Evolutionary conservation across 805 yeast genomes (phyloP).

Genomic region (Maudiozyma serrabonitensis): DNA sequence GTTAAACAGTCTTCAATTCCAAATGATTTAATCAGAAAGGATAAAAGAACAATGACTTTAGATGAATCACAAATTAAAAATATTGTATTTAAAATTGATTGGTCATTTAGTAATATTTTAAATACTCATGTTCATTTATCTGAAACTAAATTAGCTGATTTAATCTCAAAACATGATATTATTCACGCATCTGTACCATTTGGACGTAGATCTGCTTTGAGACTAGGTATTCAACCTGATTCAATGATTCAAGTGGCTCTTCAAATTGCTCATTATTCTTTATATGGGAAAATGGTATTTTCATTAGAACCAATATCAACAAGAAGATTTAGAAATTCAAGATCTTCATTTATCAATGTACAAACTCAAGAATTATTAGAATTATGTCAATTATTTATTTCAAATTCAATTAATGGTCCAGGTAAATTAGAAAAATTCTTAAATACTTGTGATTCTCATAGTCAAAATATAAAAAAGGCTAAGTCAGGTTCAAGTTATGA

Average conservation of each 20-base stretch:
- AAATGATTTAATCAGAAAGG: conserved; percentile 7
- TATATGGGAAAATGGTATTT: conserved; percentile 82
- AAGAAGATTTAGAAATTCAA: conserved; percentile 53
- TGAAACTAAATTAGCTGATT: conserved; percentile 79
- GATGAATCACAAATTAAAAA: conserved; percentile 3
- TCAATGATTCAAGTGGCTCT: conserved; percentile 85
- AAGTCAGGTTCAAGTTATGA: conserved; percentile 62
- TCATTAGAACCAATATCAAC: conserved; percentile 87
- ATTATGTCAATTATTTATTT: conserved; percentile 54
- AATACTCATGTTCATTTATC: conserved; percentile 57
- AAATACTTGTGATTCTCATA: conserved; percentile 44
- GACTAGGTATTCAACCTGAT: conserved; percentile 78
- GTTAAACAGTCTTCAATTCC: conserved; percentile 8
- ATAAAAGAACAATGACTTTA: neutral
- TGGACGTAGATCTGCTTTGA: conserved; percentile 69
- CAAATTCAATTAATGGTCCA: conserved; percentile 46
- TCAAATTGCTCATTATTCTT: conserved; percentile 83
- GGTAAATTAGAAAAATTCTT: conserved; percentile 32
- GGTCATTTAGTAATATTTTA: conserved; percentile 31
- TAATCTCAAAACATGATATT: conserved; percentile 70
- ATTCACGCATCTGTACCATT: conserved; percentile 66
- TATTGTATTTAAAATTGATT: conserved; percentile 24
- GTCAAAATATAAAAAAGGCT: conserved; percentile 39
- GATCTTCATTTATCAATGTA: conserved; percentile 60
- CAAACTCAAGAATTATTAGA: conserved; percentile 45